Evolutionary conservation across 257 asterid genomes (phyloP).

Genomic region (Misopates orontium): DNA sequence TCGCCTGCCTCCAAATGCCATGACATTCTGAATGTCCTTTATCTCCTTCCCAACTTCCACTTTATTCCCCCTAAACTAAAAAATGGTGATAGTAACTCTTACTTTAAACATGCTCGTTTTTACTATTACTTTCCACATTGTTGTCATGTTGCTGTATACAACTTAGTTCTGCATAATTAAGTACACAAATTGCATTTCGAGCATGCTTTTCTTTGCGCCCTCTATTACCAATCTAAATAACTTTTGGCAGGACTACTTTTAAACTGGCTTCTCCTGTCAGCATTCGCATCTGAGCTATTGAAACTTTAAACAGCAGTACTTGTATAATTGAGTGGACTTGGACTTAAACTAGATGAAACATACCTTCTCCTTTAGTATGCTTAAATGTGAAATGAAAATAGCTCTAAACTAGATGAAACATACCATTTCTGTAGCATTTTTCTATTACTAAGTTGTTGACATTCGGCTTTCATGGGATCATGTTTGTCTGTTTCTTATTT

Average conservation of each 20-base stretch:
- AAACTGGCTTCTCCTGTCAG: no score
- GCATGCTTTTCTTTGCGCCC: neutral
- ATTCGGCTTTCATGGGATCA: constrained; percentile 5
- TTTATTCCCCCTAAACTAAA: neutral
- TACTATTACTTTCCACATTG: neutral
- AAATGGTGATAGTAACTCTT: no score
- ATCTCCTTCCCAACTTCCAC: neutral
- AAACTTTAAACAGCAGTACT: neutral
- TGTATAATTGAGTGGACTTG: neutral
- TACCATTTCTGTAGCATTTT: no score
- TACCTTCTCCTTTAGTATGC: constrained; percentile 3
- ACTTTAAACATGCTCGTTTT: neutral
- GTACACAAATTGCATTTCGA: neutral
- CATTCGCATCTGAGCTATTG: neutral
- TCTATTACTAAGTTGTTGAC: constrained; percentile 4
- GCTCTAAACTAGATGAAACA: no score
- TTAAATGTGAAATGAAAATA: neutral
- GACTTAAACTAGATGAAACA: neutral
- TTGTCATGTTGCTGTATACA: neutral
- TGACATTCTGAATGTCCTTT: neutral
- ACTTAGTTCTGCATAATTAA: neutral
- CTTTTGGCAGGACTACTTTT: neutral
- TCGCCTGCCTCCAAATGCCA: neutral
- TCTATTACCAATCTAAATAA: neutral
- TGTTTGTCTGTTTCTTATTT: neutral